Percentiles rank a stretch among this genome's conserved stretches.
Evolutionary conservation across 306 rosid genomes (phyloP).

Genomic region (Vigna hirtella): DNA sequence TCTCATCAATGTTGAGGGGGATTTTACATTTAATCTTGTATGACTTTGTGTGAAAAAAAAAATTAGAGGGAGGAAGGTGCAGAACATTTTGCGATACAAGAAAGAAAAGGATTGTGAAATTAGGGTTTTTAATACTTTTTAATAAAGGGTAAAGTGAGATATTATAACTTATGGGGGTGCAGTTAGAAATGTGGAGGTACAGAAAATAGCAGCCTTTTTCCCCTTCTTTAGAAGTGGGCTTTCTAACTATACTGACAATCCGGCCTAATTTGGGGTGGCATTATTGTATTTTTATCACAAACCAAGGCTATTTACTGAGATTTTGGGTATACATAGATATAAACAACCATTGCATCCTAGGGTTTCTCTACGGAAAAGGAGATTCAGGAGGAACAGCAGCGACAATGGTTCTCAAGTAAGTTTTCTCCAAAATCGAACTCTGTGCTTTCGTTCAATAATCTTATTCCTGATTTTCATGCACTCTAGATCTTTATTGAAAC

Average conservation of each 20-base stretch:
- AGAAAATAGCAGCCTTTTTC: no score
- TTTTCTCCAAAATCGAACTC: slow-evolving; percentile 17
- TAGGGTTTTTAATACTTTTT: no score
- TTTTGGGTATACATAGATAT: slow-evolving; percentile 35
- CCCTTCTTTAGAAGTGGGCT: background rate
- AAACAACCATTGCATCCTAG: slow-evolving; percentile 19
- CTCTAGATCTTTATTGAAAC: background rate
- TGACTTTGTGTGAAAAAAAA: no score
- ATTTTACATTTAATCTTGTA: no score
- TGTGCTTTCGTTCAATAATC: background rate
- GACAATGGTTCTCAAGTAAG: slow-evolving; percentile 82
- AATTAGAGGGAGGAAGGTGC: no score
- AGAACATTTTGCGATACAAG: no score
- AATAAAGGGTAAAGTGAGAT: no score
- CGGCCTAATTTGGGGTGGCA: slow-evolving; percentile 29
- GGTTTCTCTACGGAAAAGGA: slow-evolving; percentile 48
- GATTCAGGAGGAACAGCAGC: slow-evolving; percentile 20
- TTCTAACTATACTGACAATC: background rate
- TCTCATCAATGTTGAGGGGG: no score
- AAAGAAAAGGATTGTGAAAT: no score
- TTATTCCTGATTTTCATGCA: background rate
- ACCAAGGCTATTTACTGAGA: slow-evolving; percentile 22
- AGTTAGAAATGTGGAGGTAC: no score
- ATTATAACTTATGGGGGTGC: no score
- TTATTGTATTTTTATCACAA: slow-evolving; percentile 22